Percentiles rank a stretch among this genome's conserved stretches.
Evolutionary conservation across 75 land plant genomes (phyloP).

Genomic region (Cupressus sempervirens): DNA sequence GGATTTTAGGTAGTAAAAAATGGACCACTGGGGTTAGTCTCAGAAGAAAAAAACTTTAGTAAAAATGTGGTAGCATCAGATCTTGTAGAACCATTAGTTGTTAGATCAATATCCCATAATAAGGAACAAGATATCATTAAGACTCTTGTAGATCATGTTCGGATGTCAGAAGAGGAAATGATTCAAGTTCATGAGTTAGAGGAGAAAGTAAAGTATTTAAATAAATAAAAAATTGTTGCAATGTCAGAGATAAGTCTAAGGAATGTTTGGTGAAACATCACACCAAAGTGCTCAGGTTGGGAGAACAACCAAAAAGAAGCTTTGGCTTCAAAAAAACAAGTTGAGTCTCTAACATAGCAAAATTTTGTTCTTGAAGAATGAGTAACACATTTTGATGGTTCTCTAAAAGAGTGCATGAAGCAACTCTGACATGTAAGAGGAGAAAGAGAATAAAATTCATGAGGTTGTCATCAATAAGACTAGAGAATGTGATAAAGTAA

Average conservation of each 20-base stretch:
- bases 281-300: constrained; percentile 83
- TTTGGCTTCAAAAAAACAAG: constrained; percentile 53
- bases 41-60: too few species aligned
- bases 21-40: too few species aligned
- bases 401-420: constrained; percentile 86
- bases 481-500: constrained; percentile 69
- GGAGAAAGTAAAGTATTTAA: constrained; percentile 36
- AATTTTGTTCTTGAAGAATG: constrained; percentile 68
- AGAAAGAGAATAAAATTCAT: constrained; percentile 75
- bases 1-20: too few species aligned
- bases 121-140: constrained; percentile 18
- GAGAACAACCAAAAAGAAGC: constrained; percentile 89
- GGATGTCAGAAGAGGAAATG: constrained; percentile 19
- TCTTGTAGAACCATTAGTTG: too few species aligned
- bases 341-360: constrained; percentile 60
- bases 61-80: too few species aligned
- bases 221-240: constrained; percentile 39
- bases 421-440: constrained; percentile 74
- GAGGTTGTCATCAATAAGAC: constrained; percentile 57
- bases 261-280: constrained; percentile 61
- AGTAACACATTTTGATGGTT: constrained; percentile 87
- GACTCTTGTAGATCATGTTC: constrained; percentile 19
- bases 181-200: constrained; percentile 27
- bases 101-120: too few species aligned
- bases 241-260: constrained; percentile 39